Evolutionary conservation across 1,284 basidiomycete genomes (phyloP), one percentile per base, ranked within the genome.

Genomic region (Flammula alnicola): DNA sequence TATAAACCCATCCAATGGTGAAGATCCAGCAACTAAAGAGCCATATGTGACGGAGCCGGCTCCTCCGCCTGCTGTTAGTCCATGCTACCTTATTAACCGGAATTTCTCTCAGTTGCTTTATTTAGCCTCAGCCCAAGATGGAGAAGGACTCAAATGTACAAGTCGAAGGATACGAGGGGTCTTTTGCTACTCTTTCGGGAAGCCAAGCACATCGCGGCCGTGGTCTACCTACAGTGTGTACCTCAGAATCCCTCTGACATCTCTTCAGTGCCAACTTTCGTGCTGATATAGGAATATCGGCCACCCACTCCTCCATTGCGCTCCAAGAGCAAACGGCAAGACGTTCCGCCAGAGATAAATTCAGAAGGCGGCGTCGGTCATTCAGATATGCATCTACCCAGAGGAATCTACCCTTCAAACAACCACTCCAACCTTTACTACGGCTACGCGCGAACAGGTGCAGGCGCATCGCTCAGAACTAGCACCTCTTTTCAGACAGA

Each of bases 221-320:
- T 14, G 55, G 55, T 16, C 42, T 56, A 14, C 55, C 55, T n/a
- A 50, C 47, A 17, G 45, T 47, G 17, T 19, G 20, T 22, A 33
- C 9, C 11, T 26, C 22, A 12, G 7, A 22, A 25, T 20, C 20
- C 4, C 25, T 7, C 22, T 27, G 12, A 26, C 9, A 26, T 11
- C 25, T 27, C 9, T 14, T 3, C 19, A 19, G 12, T 2, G 9
- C 7, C 5, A 40, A 22, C 17, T 22, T 44, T 16, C n/a, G n/a
- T n/a, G n/a, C n/a, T n/a, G n/a, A n/a, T 57, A 8, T 54, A 81
- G 80, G 63, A 68, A 35, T 81, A 78, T 60, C 73, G 80, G 17
- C 79, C 81, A 33, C 81, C 81, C 11, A 83, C 81, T 2, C 81
- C 80, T 2, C 81, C 80, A n/a, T 64, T 79, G 42, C 71, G 69